Percentiles rank a stretch among this genome's conserved stretches.
Evolutionary conservation across 1,284 basidiomycete genomes (phyloP).

Genomic region (Puccinia hordei): DNA sequence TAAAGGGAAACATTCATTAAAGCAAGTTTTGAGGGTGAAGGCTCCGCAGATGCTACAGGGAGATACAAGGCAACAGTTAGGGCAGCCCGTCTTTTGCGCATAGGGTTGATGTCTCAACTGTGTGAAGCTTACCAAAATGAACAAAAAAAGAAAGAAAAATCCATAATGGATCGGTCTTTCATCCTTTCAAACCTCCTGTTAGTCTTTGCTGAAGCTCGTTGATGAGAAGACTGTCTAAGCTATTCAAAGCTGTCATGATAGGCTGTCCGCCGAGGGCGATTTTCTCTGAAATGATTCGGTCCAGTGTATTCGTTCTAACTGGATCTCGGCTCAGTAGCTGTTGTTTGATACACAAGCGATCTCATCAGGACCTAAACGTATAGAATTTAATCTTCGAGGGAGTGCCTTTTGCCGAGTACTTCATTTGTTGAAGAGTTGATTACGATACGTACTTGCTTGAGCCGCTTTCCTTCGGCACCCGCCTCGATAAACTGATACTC

Average conservation of each 20-base stretch:
- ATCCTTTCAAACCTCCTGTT: constrained; percentile 40
- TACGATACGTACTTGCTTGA: constrained; percentile 17
- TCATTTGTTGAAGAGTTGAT: background rate
- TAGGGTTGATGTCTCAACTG: background rate
- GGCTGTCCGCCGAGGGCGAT: constrained; percentile 25
- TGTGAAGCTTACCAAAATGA: constrained; percentile 8
- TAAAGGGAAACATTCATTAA: too few relatives aligned
- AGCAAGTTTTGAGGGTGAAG: too few relatives aligned
- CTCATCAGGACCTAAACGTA: background rate
- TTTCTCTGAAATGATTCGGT: constrained; percentile 39
- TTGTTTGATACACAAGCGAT: background rate
- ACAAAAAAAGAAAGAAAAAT: background rate
- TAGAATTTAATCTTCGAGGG: background rate
- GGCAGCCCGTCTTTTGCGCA: too few relatives aligned
- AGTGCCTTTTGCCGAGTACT: background rate
- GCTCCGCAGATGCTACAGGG: too few relatives aligned
- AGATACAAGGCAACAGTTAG: too few relatives aligned
- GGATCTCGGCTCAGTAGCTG: constrained; percentile 33
- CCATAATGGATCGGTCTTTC: background rate
- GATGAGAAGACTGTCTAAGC: constrained; percentile 14
- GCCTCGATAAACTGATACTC: constrained; percentile 31
- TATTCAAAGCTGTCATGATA: constrained; percentile 33
- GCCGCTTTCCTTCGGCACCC: constrained; percentile 25
- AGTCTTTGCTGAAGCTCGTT: constrained; percentile 44
- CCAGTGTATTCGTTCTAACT: constrained; percentile 27